These are phyloP conservation scores for Trametes versicolor DNA, from an alignment of 1,284 basidiomycete genomes.

Conservation along the genomic window DNA sequence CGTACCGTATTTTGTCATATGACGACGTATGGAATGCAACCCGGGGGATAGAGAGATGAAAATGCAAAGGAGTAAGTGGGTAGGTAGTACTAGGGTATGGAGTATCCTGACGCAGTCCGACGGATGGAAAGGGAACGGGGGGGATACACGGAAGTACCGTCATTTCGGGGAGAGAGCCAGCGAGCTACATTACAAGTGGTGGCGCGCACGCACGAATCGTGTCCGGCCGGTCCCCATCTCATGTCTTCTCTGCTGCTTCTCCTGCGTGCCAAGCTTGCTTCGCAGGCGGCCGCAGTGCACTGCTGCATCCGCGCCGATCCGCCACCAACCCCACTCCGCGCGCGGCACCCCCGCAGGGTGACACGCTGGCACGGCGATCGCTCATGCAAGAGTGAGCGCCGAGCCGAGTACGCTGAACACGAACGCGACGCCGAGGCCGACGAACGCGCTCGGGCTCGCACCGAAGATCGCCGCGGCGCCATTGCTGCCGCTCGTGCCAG, in stretches of 20 bases:
- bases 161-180: neutral
- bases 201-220: neutral
- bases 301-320: neutral
- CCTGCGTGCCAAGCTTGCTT: neutral
- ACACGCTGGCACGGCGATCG: neutral
- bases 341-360: neutral
- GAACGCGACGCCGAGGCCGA: slow-evolving; percentile 54
- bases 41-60: neutral
- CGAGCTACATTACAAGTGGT: neutral
- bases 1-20: neutral
- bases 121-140: neutral
- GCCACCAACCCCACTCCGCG: neutral
- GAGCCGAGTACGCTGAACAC: slow-evolving; percentile 45
- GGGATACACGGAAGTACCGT: neutral
- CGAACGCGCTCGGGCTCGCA: slow-evolving; percentile 49
- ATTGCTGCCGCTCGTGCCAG: slow-evolving; percentile 32
- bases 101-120: slow-evolving; percentile 9
- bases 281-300: neutral
- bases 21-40: neutral
- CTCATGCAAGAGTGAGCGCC: slow-evolving; percentile 42
- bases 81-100: slow-evolving; percentile 5
- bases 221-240: neutral
- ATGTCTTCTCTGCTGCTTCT: neutral
- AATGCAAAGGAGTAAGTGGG: slow-evolving; percentile 6
- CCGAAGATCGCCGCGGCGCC: slow-evolving; percentile 44